Percentiles rank a stretch among this genome's conserved stretches.
These are phyloP conservation scores for Epicoccum sorghinum DNA, from an alignment of 2,329 filamentous ascomycete genomes.

Conservation along the genomic window DNA sequence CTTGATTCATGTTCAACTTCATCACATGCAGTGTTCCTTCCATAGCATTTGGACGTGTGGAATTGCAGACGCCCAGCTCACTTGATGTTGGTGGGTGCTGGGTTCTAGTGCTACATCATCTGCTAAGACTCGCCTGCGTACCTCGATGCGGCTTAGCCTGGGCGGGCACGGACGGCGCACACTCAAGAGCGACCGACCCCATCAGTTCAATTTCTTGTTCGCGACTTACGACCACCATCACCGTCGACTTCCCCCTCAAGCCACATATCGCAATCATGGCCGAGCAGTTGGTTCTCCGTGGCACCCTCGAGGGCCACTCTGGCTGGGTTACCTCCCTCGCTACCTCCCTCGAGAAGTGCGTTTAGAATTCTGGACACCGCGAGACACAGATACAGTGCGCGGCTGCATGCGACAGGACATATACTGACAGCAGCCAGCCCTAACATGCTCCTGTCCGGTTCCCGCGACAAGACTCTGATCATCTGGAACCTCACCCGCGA, in stretches of 20 bases:
- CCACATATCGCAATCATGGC: slow-evolving; percentile 66
- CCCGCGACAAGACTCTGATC: slow-evolving; percentile 98
- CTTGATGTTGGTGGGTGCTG: background rate
- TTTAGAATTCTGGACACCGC: slow-evolving; percentile 16
- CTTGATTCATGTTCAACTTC: too few species aligned
- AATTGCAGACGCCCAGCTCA: too few species aligned
- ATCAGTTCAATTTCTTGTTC: slow-evolving; percentile 19
- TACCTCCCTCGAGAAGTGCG: slow-evolving; percentile 96
- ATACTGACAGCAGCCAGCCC: slow-evolving; percentile 65
- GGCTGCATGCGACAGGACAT: slow-evolving; percentile 10
- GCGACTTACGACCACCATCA: slow-evolving; percentile 34
- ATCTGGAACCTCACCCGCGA: slow-evolving; percentile 99
- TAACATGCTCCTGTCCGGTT: slow-evolving; percentile 98
- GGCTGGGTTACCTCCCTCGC: slow-evolving; percentile 99
- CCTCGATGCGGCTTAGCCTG: slow-evolving; percentile 2
- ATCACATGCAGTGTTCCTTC: too few species aligned
- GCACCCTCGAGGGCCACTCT: slow-evolving; percentile 98
- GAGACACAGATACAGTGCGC: slow-evolving; percentile 17
- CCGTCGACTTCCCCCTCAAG: slow-evolving; percentile 43
- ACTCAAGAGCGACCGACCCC: slow-evolving; percentile 17
- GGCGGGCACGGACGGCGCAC: slow-evolving; percentile 4
- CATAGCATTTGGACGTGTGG: too few species aligned
- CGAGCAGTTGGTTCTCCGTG: slow-evolving; percentile 95
- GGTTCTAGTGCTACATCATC: background rate
- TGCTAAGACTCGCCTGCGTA: slow-evolving; percentile 2